These are phyloP conservation scores for Lignosus rhinocerotis DNA, from an alignment of 1,284 basidiomycete genomes.

Conservation along the genomic window DNA sequence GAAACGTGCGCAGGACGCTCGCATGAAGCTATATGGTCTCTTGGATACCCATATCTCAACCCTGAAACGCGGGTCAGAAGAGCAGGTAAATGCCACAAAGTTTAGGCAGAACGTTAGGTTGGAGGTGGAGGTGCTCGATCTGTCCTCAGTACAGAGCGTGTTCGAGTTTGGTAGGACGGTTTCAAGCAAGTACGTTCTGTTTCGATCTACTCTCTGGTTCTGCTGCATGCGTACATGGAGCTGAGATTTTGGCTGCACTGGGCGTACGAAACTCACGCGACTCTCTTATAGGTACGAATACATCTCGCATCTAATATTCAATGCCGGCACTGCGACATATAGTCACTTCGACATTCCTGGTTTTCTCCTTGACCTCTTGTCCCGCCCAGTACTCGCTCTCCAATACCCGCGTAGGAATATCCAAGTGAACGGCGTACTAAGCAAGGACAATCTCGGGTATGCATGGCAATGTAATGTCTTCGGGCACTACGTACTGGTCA, in stretches of 20 bases:
- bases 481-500: conserved; percentile 78
- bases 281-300: conserved; percentile 68
- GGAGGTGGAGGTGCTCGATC: conserved; percentile 64
- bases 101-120: conserved; percentile 68
- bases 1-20: conserved; percentile 65
- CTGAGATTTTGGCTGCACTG: not conserved
- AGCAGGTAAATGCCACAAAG: conserved; percentile 50
- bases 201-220: not conserved
- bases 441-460: conserved; percentile 73
- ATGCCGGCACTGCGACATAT: conserved; percentile 78
- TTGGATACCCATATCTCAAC: conserved; percentile 54
- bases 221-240: not conserved
- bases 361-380: conserved; percentile 53
- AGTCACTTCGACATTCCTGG: conserved; percentile 55
- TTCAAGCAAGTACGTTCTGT: conserved; percentile 48
- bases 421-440: conserved; percentile 64
- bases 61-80: conserved; percentile 36
- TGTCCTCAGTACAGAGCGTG: conserved; percentile 63
- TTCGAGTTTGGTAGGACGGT: conserved; percentile 65
- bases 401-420: conserved; percentile 63
- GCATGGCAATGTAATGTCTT: conserved; percentile 89
- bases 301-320: conserved; percentile 80
- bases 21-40: conserved; percentile 49
- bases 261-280: not conserved
- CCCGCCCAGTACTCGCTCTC: conserved; percentile 47